Conservation (phyloP, 78 protist species). For the Isochrysis galbana region DNA sequence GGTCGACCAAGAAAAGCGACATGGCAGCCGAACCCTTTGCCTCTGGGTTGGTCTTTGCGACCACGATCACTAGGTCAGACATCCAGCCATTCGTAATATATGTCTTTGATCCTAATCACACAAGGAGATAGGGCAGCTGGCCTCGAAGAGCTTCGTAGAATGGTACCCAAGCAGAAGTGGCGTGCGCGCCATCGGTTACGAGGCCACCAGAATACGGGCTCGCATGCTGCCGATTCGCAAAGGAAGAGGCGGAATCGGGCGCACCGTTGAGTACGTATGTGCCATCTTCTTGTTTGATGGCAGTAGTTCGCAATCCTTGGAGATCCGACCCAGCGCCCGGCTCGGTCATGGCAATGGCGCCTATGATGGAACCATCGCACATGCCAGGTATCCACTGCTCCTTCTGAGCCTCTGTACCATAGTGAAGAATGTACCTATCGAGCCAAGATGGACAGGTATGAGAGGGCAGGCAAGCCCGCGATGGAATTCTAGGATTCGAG, state of each 20-base stretch:
- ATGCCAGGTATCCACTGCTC: neutral
- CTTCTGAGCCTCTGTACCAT: neutral
- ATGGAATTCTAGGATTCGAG: too few species aligned
- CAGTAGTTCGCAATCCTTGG: neutral
- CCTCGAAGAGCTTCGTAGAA: neutral
- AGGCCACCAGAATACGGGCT: too few species aligned
- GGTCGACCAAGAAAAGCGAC: slow-evolving; percentile 57
- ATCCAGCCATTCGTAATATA: slow-evolving; percentile 59
- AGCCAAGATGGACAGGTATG: neutral
- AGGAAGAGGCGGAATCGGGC: neutral
- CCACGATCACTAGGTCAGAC: slow-evolving; percentile 7
- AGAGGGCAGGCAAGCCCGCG: too few species aligned
- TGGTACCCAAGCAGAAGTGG: neutral
- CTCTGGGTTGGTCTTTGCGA: neutral
- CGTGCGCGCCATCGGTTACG: too few species aligned
- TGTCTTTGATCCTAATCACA: too few species aligned
- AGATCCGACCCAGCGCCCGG: slow-evolving; percentile 9
- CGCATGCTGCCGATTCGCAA: neutral
- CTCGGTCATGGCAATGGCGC: slow-evolving; percentile 53
- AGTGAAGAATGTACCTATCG: neutral
- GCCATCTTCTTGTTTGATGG: neutral
- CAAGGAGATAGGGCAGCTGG: too few species aligned
- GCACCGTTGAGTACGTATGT: neutral
- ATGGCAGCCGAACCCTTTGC: slow-evolving; percentile 48
- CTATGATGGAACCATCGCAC: neutral